These are phyloP conservation scores for Raffaelea deltoideospora DNA, from an alignment of 2,329 filamentous ascomycete genomes.

Conservation along the genomic window DNA sequence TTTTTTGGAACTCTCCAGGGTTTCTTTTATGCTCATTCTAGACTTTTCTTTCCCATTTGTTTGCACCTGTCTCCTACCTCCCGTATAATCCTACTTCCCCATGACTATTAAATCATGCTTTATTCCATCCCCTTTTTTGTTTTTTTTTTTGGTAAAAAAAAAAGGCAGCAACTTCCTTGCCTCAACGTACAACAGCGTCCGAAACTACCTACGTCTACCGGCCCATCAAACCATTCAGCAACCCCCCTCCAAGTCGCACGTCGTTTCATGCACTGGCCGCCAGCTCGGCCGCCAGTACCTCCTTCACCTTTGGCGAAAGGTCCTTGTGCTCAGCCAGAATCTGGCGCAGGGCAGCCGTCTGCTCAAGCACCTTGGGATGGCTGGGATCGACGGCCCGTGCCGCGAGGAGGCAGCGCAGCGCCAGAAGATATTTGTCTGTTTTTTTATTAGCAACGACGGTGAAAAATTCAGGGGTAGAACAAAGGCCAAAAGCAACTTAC, in stretches of 20 bases:
- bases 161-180: no score
- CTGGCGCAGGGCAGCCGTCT: constrained; percentile 54
- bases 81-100: no score
- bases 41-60: not conserved
- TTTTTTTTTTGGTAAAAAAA: no score
- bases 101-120: no score
- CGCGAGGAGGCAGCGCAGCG: constrained; percentile 70
- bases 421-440: constrained; percentile 72
- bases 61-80: no score
- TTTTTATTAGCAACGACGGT: not conserved
- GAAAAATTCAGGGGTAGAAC: not conserved
- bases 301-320: constrained; percentile 47
- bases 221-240: no score
- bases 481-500: constrained; percentile 38
- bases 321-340: constrained; percentile 35
- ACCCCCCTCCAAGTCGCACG: no score
- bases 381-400: constrained; percentile 53
- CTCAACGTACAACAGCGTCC: no score
- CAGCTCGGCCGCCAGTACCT: constrained; percentile 57
- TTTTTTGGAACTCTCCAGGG: constrained; percentile 1
- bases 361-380: constrained; percentile 61
- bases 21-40: not conserved
- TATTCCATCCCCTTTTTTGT: not conserved
- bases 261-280: constrained; percentile 15
- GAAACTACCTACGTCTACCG: no score